Evolutionary conservation across 805 yeast species (phyloP).

Genomic region (Kregervanrija delftensis): DNA sequence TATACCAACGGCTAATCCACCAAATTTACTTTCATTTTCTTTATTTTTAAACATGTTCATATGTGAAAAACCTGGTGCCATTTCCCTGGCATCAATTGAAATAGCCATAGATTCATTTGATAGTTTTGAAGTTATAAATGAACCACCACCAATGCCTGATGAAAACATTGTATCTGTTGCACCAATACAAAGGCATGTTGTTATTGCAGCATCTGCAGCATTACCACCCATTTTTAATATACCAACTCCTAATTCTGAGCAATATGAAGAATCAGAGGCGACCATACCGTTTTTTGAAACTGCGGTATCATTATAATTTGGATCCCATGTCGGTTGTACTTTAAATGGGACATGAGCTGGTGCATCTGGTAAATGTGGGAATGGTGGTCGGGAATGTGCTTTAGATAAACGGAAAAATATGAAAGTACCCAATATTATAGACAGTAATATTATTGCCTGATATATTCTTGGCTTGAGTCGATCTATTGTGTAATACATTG

Average conservation of each 20-base stretch:
- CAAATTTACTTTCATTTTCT: slow-evolving; percentile 50
- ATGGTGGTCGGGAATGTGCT: slow-evolving; percentile 2
- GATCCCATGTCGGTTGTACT: slow-evolving; percentile 37
- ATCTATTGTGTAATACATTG: too few relatives aligned
- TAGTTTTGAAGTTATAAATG: slow-evolving; percentile 48
- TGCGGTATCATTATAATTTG: slow-evolving; percentile 32
- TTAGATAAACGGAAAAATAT: not conserved
- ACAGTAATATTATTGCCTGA: too few relatives aligned
- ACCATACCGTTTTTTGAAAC: slow-evolving; percentile 51
- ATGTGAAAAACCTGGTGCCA: slow-evolving; percentile 63
- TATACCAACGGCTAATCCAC: slow-evolving; percentile 82
- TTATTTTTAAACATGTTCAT: slow-evolving; percentile 55
- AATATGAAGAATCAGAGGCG: slow-evolving; percentile 55
- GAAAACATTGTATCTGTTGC: slow-evolving; percentile 74
- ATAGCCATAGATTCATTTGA: slow-evolving; percentile 40
- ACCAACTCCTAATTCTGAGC: slow-evolving; percentile 56
- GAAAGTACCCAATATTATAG: too few relatives aligned
- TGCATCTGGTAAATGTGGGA: slow-evolving; percentile 10
- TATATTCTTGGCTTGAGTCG: too few relatives aligned
- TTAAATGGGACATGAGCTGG: slow-evolving; percentile 26
- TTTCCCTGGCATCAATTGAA: slow-evolving; percentile 81
- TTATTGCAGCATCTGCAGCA: slow-evolving; percentile 92
- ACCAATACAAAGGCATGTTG: slow-evolving; percentile 86
- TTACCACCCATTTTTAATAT: slow-evolving; percentile 56
- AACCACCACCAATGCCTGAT: slow-evolving; percentile 96